Evolutionary conservation across 2,329 filamentous ascomycete species (phyloP), one percentile per base, ranked within the genome.

Genomic region (Amauroascus niger): DNA sequence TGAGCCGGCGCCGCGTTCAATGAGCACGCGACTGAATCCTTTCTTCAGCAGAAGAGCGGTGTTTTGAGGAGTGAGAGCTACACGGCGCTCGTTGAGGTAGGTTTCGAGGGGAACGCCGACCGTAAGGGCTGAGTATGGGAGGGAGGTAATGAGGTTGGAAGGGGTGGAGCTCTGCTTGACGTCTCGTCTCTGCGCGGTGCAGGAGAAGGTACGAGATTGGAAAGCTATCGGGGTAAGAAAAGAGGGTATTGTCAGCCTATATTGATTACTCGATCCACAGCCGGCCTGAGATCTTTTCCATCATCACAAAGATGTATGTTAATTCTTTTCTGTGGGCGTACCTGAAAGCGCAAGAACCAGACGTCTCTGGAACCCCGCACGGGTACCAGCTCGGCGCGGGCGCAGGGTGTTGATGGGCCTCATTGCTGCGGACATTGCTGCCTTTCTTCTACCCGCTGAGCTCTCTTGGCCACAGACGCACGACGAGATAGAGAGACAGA

Each of bases 51-150:
- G 73, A 0, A 94, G 73, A 1, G 83, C 79, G 14, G 89, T 87
- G 72, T 95, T 95, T 59, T 87, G 81, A 1, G 89, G 89, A 0
- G 87, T 91, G 53, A 95, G 77, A 28, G 89, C 87, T 13, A 95
- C 88, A 49, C 89, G 86, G 40, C 85, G 82, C 72, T 95, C 89
- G 55, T 83, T 81, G 0, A 82, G 79, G 62, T 79, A 88, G n/a
- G 80, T 84, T 69, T 95, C 89, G 55, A 79, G 81, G 13, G 88
- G 88, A 3, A 93, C 80, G 55, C 88, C 88, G 46, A 95, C 81
- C 3, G 82, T 86, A 53, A 95, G 77, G 43, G 83, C 75, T 18
- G 78, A 73, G 67, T 89, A 94, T 0, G 88, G 86, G 22, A 67
- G 63, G 39, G 62, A 53, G 39, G 55, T 56, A 22, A 58, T 54